Conservation (phyloP, 2,329 filamentous ascomycete species). For the Drechslerella coelobrocha region DNA sequence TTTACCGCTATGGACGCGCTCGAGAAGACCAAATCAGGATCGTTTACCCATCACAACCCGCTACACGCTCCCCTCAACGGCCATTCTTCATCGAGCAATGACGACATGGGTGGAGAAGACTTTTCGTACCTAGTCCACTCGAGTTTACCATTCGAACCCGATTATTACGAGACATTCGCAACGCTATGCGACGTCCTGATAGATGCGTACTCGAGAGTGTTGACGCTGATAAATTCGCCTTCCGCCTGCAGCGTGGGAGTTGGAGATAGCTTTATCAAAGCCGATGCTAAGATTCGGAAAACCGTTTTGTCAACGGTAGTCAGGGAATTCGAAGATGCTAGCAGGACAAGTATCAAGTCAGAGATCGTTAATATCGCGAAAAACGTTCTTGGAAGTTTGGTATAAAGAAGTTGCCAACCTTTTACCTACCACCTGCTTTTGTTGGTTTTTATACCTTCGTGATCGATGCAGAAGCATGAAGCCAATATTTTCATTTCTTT, state of each 20-base stretch:
- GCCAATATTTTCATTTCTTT: conserved; percentile 12
- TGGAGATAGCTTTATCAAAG: conserved; percentile 87
- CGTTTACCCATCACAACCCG: conserved; percentile 39
- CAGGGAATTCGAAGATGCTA: conserved; percentile 90
- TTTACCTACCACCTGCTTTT: neutral
- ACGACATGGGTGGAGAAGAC: conserved; percentile 65
- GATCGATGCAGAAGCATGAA: neutral
- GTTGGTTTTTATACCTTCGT: conserved; percentile 4
- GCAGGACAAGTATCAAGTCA: conserved; percentile 74
- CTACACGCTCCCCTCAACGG: conserved; percentile 17
- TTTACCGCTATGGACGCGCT: conserved; percentile 44
- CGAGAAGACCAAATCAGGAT: conserved; percentile 27
- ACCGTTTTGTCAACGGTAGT: conserved; percentile 85
- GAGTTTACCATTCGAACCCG: conserved; percentile 89
- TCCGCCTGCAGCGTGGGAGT: conserved; percentile 73
- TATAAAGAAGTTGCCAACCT: conserved; percentile 61
- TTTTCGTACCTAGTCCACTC: conserved; percentile 91
- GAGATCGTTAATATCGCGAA: conserved; percentile 87
- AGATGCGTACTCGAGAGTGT: conserved; percentile 83
- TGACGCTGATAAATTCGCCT: conserved; percentile 76
- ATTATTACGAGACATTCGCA: conserved; percentile 95
- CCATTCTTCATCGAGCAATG: conserved; percentile 42
- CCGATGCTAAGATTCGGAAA: conserved; percentile 83
- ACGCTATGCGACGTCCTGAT: conserved; percentile 95
- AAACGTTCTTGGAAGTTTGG: conserved; percentile 84